These are phyloP conservation scores for Termitomyces sp. DNA, from an alignment of 768 basidiomycete genomes.

Conservation along the genomic window DNA sequence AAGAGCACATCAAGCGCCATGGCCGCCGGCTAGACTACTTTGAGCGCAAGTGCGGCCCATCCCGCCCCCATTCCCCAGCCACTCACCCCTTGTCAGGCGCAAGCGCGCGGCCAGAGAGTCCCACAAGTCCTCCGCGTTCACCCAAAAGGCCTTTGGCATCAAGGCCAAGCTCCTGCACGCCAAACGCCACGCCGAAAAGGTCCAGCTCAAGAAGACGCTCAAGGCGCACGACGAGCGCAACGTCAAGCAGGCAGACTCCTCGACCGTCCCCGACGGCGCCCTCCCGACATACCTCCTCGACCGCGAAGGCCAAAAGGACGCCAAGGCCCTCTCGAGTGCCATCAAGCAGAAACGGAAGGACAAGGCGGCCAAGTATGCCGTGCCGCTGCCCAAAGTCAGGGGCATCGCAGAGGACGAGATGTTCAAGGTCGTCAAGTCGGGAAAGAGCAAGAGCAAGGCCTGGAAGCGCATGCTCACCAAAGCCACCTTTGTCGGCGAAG, in stretches of 20 bases:
- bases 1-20: constrained; percentile 97
- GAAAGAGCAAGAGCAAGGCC: constrained; percentile 91
- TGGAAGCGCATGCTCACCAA: constrained; percentile 99
- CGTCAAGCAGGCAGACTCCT: constrained; percentile 88
- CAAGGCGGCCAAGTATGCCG: constrained; percentile 97
- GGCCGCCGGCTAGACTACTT: constrained; percentile 94
- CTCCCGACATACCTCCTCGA: constrained; percentile 95
- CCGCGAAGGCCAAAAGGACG: constrained; percentile 96
- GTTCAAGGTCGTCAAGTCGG: constrained; percentile 99
- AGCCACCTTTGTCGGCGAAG: constrained; percentile 97
- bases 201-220: constrained; percentile 98
- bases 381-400: constrained; percentile 93
- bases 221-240: constrained; percentile 99
- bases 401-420: constrained; percentile 99
- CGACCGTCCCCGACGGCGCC: constrained; percentile 82
- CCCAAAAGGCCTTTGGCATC: constrained; percentile 93
- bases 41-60: constrained; percentile 76
- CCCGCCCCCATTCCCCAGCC: not conserved
- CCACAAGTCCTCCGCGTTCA: constrained; percentile 72
- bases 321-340: constrained; percentile 91
- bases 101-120: constrained; percentile 77
- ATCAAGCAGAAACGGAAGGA: constrained; percentile 99
- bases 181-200: constrained; percentile 94
- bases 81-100: constrained; percentile 42
- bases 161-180: constrained; percentile 98